A percentile compares a stretch with the other conserved stretches of the same genome.
Evolutionary conservation across 2,329 filamentous ascomycete species (phyloP).

Genomic region (Colletotrichum camelliae): DNA sequence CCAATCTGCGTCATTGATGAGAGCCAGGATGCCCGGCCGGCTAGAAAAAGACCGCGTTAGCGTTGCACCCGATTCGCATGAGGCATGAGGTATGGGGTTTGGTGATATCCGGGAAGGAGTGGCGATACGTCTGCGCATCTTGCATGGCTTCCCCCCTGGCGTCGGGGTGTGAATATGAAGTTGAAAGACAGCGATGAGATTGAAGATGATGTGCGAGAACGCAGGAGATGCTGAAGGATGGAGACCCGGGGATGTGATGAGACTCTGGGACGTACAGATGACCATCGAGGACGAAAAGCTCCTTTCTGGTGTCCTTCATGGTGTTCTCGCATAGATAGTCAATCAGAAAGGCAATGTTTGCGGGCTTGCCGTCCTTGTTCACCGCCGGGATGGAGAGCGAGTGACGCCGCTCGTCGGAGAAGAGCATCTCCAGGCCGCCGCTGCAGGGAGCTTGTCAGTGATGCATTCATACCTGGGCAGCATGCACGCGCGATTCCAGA

Average conservation of each 20-base stretch:
- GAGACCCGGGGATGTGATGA: slow-evolving; percentile 14
- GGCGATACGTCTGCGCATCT: slow-evolving; percentile 3
- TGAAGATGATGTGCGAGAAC: slow-evolving; percentile 4
- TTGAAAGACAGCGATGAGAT: neutral
- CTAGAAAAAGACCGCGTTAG: slow-evolving; percentile 49
- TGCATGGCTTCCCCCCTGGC: neutral
- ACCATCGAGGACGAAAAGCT: slow-evolving; percentile 87
- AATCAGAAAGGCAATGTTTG: slow-evolving; percentile 79
- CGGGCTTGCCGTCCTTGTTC: slow-evolving; percentile 62
- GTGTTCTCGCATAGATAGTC: slow-evolving; percentile 78
- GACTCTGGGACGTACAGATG: slow-evolving; percentile 73
- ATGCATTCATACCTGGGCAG: neutral
- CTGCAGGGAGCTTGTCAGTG: slow-evolving; percentile 46
- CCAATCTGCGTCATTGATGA: slow-evolving; percentile 99
- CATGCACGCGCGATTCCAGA: neutral
- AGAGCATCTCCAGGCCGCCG: slow-evolving; percentile 93
- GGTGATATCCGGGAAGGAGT: neutral
- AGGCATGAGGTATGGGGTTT: neutral
- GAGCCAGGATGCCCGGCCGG: slow-evolving; percentile 90
- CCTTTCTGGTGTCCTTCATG: slow-evolving; percentile 85
- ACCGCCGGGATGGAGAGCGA: slow-evolving; percentile 69
- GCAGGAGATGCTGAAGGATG: slow-evolving; percentile 6
- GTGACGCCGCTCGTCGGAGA: slow-evolving; percentile 81
- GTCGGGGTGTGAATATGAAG: slow-evolving; percentile 19
- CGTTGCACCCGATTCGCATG: slow-evolving; percentile 7